phyloP scores from a whole-genome alignment of 495 filamentous ascomycete species.

The Penicillium taxi region DNA sequence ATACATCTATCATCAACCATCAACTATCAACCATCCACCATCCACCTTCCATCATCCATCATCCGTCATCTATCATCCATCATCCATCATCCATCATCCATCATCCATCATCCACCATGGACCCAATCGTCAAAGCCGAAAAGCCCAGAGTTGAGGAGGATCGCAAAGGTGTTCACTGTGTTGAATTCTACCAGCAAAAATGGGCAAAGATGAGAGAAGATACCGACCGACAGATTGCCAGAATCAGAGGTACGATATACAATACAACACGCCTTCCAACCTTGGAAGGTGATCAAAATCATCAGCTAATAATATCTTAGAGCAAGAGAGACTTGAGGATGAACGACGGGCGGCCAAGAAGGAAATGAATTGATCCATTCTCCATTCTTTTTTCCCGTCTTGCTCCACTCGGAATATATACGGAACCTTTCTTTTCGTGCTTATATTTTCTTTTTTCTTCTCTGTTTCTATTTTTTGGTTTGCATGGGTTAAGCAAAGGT shows the following conservation, averaged over 20 bases:
- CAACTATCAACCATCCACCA: too few species aligned
- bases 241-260: conserved; percentile 19
- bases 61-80: neutral
- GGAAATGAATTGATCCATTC: neutral
- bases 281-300: neutral
- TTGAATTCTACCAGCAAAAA: conserved; percentile 18
- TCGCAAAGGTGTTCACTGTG: conserved; percentile 4
- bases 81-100: conserved; percentile 1
- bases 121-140: conserved; percentile 14
- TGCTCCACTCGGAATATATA: neutral
- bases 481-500: neutral
- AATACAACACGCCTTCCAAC: neutral
- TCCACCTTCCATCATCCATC: neutral
- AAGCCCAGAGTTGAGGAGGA: neutral
- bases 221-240: conserved; percentile 17
- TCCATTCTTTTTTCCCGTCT: neutral
- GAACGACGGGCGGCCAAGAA: too few species aligned
- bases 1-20: neutral
- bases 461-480: conserved; percentile 1
- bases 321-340: too few species aligned
- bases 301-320: conserved; percentile 11
- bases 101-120: conserved; percentile 3
- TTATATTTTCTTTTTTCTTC: neutral
- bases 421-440: conserved; percentile 5
- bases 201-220: conserved; percentile 23